Evolutionary conservation across 2,329 filamentous ascomycete genomes (phyloP).

Genomic region (Magnaporthales sp.): DNA sequence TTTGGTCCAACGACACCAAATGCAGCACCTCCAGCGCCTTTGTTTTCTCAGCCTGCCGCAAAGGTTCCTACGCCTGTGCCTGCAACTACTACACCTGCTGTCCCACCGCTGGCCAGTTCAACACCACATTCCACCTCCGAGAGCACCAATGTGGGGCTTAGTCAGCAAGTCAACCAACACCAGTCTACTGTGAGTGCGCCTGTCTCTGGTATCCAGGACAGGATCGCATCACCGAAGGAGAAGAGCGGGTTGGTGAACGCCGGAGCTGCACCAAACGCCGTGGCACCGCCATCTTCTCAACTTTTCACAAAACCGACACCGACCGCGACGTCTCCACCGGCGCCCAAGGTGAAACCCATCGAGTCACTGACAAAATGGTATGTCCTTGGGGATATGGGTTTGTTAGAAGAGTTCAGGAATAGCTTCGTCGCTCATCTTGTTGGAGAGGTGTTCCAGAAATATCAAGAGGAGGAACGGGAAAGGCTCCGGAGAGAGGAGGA

Average conservation of each 20-base stretch:
- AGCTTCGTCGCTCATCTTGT: conserved; percentile 37
- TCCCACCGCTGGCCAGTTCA: background rate
- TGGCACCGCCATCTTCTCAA: background rate
- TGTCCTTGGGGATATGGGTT: conserved; percentile 41
- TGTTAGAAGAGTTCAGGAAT: conserved; percentile 41
- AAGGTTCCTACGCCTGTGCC: background rate
- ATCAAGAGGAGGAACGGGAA: conserved; percentile 30
- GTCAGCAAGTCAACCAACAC: background rate
- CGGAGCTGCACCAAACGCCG: background rate
- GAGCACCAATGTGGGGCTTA: background rate
- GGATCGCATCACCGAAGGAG: background rate
- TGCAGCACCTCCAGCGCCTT: background rate
- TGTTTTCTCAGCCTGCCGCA: background rate
- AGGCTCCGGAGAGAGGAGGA: conserved; percentile 38
- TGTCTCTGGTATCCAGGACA: background rate
- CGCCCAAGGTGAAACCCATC: conserved; percentile 29
- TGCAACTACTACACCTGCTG: background rate
- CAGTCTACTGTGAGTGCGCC: background rate
- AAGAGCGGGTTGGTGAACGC: background rate
- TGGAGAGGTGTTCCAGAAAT: conserved; percentile 29
- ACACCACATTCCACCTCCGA: background rate
- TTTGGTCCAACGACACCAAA: background rate
- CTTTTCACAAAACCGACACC: conserved; percentile 2
- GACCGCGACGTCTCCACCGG: conserved; percentile 7
- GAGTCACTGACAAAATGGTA: conserved; percentile 45